Percentiles rank a stretch among this genome's conserved stretches.
phyloP scores from a whole-genome alignment of 2,329 filamentous ascomycete genomes.

The Fusarium nematophilum region DNA sequence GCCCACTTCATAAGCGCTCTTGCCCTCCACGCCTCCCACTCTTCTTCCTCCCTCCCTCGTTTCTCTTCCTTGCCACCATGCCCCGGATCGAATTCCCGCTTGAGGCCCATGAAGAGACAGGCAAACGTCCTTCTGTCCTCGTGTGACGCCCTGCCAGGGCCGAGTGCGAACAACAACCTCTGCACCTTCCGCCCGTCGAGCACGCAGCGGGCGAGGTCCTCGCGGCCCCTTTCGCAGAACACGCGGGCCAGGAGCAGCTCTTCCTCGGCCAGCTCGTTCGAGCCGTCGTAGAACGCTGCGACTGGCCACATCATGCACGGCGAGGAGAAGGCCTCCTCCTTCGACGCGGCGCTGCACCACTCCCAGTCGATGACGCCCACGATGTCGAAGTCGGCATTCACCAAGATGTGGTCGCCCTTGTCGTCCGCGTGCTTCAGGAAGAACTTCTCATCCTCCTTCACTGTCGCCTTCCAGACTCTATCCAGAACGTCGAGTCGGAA shows the following conservation, averaged over 20 bases:
- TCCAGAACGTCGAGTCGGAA: not conserved
- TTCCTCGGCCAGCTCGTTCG: not conserved
- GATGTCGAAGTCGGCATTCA: not conserved
- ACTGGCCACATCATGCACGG: not conserved
- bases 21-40: no score
- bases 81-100: no score
- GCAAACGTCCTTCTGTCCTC: no score
- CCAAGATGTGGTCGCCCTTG: constrained; percentile 1
- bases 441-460: not conserved
- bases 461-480: not conserved
- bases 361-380: not conserved
- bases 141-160: no score
- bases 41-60: no score
- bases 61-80: no score
- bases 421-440: not conserved
- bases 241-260: not conserved
- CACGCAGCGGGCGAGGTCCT: not conserved
- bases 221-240: not conserved
- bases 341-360: not conserved
- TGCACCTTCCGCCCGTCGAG: not conserved
- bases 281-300: not conserved
- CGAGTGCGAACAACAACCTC: not conserved
- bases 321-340: not conserved
- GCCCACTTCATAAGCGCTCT: no score
- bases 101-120: no score